Conservation (phyloP, 805 yeast species). For the Saturnispora sanitii region DNA sequence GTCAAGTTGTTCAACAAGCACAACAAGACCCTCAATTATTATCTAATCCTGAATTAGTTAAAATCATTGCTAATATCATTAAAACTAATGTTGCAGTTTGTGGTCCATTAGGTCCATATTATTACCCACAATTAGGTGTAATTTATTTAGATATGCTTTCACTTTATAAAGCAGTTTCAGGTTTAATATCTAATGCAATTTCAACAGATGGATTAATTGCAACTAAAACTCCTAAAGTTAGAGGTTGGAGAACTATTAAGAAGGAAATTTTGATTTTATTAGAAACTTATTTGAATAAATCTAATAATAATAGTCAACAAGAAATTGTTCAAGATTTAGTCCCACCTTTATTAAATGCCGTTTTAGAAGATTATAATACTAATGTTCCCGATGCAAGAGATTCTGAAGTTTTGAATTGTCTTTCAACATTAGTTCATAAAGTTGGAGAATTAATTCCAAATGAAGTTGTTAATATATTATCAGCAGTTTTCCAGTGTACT, state of each 20-base stretch:
- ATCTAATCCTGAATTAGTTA: slow-evolving; percentile 71
- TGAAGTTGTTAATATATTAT: slow-evolving; percentile 78
- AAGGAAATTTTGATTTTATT: slow-evolving; percentile 84
- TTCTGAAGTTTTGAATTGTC: slow-evolving; percentile 92
- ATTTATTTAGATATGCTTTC: slow-evolving; percentile 87
- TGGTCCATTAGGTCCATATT: slow-evolving; percentile 86
- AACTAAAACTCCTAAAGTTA: slow-evolving; percentile 88
- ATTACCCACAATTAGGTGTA: slow-evolving; percentile 75
- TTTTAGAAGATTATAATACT: slow-evolving; percentile 76
- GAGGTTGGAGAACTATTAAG: slow-evolving; percentile 92
- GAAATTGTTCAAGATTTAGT: slow-evolving; percentile 77
- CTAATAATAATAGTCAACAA: slow-evolving; percentile 75
- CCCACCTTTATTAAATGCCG: slow-evolving; percentile 74
- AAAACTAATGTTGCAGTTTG: slow-evolving; percentile 95
- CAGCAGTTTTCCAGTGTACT: slow-evolving; percentile 89
- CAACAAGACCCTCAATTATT: slow-evolving; percentile 74
- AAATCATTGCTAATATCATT: slow-evolving; percentile 84
- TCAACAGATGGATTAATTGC: slow-evolving; percentile 78
- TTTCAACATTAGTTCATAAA: slow-evolving; percentile 79
- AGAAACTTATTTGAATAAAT: slow-evolving; percentile 80
- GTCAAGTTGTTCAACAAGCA: slow-evolving; percentile 75
- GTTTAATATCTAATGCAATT: slow-evolving; percentile 73
- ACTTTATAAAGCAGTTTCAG: slow-evolving; percentile 78
- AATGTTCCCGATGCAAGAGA: slow-evolving; percentile 96
- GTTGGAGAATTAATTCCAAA: slow-evolving; percentile 85